These are phyloP conservation scores for Sporothrix mexicana DNA, from an alignment of 2,329 filamentous ascomycete species.

Conservation along the genomic window DNA sequence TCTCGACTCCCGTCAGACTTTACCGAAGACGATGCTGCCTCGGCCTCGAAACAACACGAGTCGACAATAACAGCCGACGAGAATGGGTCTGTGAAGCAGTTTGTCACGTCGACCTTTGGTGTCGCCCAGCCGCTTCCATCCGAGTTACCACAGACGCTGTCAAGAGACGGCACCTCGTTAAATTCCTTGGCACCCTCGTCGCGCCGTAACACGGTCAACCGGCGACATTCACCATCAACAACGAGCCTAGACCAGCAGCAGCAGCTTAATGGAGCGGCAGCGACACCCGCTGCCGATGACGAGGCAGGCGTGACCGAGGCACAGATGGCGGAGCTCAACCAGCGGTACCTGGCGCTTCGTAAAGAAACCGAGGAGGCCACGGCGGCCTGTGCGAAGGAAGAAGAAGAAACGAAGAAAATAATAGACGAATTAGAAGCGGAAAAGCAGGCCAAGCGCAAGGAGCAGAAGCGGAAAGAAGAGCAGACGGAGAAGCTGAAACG, in stretches of 20 bases:
- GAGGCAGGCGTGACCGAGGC: conserved; percentile 63
- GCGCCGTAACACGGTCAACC: conserved; percentile 72
- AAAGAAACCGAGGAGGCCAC: conserved; percentile 83
- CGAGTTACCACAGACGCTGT: conserved; percentile 53
- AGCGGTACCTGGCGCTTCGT: conserved; percentile 78
- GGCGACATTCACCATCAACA: conserved; percentile 76
- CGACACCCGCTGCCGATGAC: conserved; percentile 44
- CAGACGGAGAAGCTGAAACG: conserved; percentile 83
- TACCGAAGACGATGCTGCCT: conserved; percentile 56
- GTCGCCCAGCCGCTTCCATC: conserved; percentile 31
- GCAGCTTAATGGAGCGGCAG: conserved; percentile 37
- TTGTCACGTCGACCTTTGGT: conserved; percentile 36
- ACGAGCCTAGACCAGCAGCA: conserved; percentile 58
- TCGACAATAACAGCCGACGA: conserved; percentile 58
- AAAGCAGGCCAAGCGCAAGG: conserved; percentile 76
- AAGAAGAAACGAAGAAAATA: conserved; percentile 70
- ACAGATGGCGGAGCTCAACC: conserved; percentile 77
- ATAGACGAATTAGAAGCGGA: conserved; percentile 75
- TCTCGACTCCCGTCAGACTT: conserved; percentile 63
- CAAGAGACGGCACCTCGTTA: conserved; percentile 65
- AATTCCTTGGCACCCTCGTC: conserved; percentile 39
- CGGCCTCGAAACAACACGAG: conserved; percentile 49
- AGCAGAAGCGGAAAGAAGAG: conserved; percentile 88
- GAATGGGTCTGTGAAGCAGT: conserved; percentile 45
- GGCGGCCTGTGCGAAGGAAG: conserved; percentile 71